Conservation (phyloP, 371 early-diverging fungal genomes). For the Mucor sp. region DNA sequence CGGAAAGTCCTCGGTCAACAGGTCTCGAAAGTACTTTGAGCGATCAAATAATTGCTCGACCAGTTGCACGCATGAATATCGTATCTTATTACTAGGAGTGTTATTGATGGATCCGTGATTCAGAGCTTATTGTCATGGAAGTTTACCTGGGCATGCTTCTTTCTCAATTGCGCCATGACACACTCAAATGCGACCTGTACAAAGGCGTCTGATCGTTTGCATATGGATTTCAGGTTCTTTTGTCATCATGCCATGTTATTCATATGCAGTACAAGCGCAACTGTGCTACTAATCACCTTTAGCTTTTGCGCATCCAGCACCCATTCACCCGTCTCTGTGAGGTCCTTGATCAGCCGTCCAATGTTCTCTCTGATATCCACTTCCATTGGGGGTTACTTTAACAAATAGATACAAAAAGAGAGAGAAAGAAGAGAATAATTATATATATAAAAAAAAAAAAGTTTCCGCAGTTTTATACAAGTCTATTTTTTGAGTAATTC, state of each 20-base stretch:
- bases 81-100: conserved; percentile 45
- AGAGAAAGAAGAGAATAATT: background rate
- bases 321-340: conserved; percentile 53
- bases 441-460: conserved; percentile 6
- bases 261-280: background rate
- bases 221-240: conserved; percentile 52
- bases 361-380: conserved; percentile 25
- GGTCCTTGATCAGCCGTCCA: conserved; percentile 23
- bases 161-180: conserved; percentile 54
- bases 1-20: conserved; percentile 58
- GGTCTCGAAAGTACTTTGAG: conserved; percentile 64
- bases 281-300: conserved; percentile 31
- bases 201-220: conserved; percentile 52
- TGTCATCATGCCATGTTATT: background rate
- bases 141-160: conserved; percentile 68
- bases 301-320: conserved; percentile 26
- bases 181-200: conserved; percentile 48
- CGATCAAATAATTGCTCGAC: conserved; percentile 67
- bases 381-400: conserved; percentile 23
- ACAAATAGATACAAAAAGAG: conserved; percentile 3
- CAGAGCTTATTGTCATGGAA: too few species aligned
- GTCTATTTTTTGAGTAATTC: conserved; percentile 14
- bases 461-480: conserved; percentile 15
- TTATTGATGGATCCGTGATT: background rate
- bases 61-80: conserved; percentile 64